Evolutionary conservation across 2,329 filamentous ascomycete genomes (phyloP).

Genomic region (Clonostachys solani): DNA sequence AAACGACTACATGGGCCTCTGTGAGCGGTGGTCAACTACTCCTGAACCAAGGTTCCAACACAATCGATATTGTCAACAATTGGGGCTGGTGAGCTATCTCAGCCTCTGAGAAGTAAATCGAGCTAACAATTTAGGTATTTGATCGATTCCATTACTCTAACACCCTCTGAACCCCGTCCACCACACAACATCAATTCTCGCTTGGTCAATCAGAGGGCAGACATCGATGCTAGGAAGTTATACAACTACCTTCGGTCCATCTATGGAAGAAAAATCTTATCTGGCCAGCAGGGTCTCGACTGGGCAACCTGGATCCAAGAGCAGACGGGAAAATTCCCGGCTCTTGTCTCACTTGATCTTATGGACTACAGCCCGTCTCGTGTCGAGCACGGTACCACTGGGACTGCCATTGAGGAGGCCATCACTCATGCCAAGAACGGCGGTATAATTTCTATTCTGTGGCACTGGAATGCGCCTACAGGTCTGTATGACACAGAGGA

Average conservation of each 20-base stretch:
- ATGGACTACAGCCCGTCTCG: constrained; percentile 46
- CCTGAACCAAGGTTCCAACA: constrained; percentile 35
- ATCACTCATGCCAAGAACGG: constrained; percentile 33
- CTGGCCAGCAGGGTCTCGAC: constrained; percentile 39
- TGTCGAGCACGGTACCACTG: constrained; percentile 30
- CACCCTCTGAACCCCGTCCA: constrained; percentile 23
- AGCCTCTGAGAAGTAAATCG: too few relatives aligned
- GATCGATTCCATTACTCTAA: constrained; percentile 35
- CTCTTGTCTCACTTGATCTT: constrained; percentile 37
- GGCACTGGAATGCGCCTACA: constrained; percentile 44
- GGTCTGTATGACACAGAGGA: constrained; percentile 38
- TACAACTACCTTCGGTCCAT: constrained; percentile 35
- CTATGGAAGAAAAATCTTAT: constrained; percentile 41
- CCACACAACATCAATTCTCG: constrained; percentile 30
- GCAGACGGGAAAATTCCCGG: constrained; percentile 41
- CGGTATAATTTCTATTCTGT: constrained; percentile 40
- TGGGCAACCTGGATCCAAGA: constrained; percentile 34
- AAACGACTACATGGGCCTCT: constrained; percentile 27
- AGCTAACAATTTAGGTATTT: constrained; percentile 18
- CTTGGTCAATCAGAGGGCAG: constrained; percentile 30
- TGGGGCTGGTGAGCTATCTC: constrained; percentile 32
- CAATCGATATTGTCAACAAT: constrained; percentile 37
- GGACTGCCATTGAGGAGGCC: constrained; percentile 40
- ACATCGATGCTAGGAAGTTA: constrained; percentile 26
- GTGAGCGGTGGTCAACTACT: constrained; percentile 37